Base-by-base conservation (phyloP, 345 rosid species). In the Populus davidiana region DNA sequence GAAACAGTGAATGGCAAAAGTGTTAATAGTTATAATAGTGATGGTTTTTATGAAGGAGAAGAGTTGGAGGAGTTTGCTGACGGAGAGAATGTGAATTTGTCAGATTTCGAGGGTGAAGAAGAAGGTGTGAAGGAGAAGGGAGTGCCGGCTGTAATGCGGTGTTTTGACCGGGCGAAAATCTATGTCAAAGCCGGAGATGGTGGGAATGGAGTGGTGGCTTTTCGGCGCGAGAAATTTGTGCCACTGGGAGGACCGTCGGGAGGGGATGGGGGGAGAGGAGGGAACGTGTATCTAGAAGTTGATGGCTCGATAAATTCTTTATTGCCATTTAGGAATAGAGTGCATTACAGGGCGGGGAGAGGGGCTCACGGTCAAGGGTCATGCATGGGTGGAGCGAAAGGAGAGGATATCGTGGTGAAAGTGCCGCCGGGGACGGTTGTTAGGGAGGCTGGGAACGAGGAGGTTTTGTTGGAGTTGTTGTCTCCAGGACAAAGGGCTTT, bases 201-300 rank as follows among this genome's bases (percentile, higher is more conserved):
- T 21, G 98, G 98, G 67, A 93, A 93, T 44, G 99, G 99, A 13
- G 96, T 92, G 16, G 90, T 91, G 78, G 99, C 97, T 12, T 93
- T 95, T 84, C 91, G 98, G 20, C 83, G 96, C 8, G 97, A 95
- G 78, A 95, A 92, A 77, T 93, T 82, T 29, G 94, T 93, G 77
- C 99, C 98, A 14, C 44, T 91, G 49, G 98, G 99, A 12, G 99
- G 97, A 3, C 99, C 98, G 2, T 95, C 98, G 0, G 99, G 99
- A 18, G 99, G 99, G 23, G 96, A 95, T 74, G 98, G 98, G 70
- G 97, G 98, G n/a, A 92, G 89, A 81, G 99, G 98, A 59, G 98
- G 98, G 43, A 88, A 93, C 81, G 93, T 92, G 67, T 89, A 89
- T 74, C 77, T 95, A 67, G 92, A 91, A 78, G 99, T 93, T 17